Evolutionary conservation across 495 filamentous ascomycete species (phyloP).

Genomic region (Neurospora sp.): DNA sequence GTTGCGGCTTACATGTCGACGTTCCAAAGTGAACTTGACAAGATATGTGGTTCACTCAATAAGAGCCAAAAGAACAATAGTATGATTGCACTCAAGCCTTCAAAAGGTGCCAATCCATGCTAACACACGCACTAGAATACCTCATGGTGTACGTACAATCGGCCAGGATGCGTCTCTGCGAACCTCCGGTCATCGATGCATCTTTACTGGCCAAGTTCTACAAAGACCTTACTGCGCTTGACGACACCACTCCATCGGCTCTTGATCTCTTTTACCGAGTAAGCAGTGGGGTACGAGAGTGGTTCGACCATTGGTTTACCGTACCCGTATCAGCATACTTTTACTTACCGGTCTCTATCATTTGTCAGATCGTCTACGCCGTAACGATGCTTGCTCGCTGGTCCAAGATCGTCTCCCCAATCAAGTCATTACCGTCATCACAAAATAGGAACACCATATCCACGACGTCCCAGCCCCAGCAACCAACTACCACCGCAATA

Average conservation of each 20-base stretch:
- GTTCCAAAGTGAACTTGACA: conserved; percentile 25
- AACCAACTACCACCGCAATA: neutral
- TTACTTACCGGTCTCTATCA: conserved; percentile 24
- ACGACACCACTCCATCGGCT: conserved; percentile 16
- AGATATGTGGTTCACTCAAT: conserved; percentile 14
- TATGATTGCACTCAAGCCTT: neutral
- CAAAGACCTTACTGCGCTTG: conserved; percentile 22
- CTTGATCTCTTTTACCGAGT: conserved; percentile 15
- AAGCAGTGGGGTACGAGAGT: conserved; percentile 22
- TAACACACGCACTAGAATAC: neutral
- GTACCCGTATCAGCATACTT: conserved; percentile 29
- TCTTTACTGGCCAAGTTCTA: conserved; percentile 18
- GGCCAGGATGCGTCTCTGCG: conserved; percentile 19
- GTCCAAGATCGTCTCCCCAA: neutral
- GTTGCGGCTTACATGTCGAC: conserved; percentile 14
- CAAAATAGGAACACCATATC: neutral
- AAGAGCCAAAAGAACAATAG: neutral
- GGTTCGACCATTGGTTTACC: conserved; percentile 32
- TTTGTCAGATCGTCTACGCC: conserved; percentile 31
- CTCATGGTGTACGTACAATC: conserved; percentile 10
- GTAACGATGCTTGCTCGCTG: conserved; percentile 23
- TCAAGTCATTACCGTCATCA: neutral
- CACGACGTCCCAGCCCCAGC: neutral
- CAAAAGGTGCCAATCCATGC: neutral
- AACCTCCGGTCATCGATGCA: conserved; percentile 19